Base-by-base conservation (phyloP, 768 basidiomycete species). In the Mycena metata region DNA sequence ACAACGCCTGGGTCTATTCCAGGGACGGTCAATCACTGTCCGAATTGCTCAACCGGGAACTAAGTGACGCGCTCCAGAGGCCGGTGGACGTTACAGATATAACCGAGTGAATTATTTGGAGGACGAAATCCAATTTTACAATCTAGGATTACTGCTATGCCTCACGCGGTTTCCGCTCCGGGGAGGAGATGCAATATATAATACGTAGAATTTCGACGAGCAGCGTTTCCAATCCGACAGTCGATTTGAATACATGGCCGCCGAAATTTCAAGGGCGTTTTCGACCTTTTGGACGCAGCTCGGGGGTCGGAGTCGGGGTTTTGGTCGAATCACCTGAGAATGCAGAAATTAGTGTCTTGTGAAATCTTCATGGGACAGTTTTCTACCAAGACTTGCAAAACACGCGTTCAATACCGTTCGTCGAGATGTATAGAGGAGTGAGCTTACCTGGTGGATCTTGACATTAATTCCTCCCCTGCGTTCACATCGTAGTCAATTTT, bases 1-100 rank as follows among this genome's bases (percentile, higher is more conserved):
- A 79, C 36, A 84, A 87, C 58, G 82, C 85, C 60, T 98, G 96
- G 96, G 79, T 92, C 35, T 96, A 96, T 76, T 78, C 83, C 8
- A 86, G 96, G 50, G 92, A 95, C 61, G 87, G 86, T 23, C 80
- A 80, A 45, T 82, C 86, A 4, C 77, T 97, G 72, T 85, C 87
- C 10, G 79, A 82, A 10, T 80, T 96, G 54, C 80, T 97, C 43
- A 89, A 91, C 56, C 79, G 83, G 42, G 96, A 98, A 75, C 84
- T 98, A n/a, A 79, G 81, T 57, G 73, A 72, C 36, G 74, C 80
- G 17, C 72, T 89, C 13, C 77, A 78, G 17, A 76, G 73, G 43
- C 72, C 71, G 11, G 73, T 82, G 39, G 72, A 78, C 42, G 52
- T 72, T 15, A 57, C 64, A 35, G 49, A 69, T 36, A n/a, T 36